Evolutionary conservation across 305 asterid genomes (phyloP), one percentile per base, ranked within the genome.

Genomic region (Ilex paraguariensis): DNA sequence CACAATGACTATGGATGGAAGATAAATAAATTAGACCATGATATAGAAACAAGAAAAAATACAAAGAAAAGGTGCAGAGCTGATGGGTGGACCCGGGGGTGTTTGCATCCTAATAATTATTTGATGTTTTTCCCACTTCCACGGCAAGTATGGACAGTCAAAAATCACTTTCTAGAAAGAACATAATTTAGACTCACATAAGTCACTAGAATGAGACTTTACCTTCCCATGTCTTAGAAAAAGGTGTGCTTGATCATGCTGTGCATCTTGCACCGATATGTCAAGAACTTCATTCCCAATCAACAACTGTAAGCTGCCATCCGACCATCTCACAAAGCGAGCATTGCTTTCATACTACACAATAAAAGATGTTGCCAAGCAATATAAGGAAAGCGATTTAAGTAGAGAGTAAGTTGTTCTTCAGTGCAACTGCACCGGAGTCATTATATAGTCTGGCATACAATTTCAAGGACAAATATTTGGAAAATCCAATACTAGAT

Each of bases 221-320:
- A 86, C 99, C 86, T 82, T 94, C 75, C 93, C 91, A 76, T 94
- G 99, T 66, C 98, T 90, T 48, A 94, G 75, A 65, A 90, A 94
- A 71, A 94, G 96, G 79, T 94, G 98, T 58, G 98, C 80, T 63
- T 90, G 96, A 68, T 94, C 99, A 56, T 94, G 96, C 65, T 84
- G 95, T 21, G 96, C 90, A 78, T 88, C 97, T 77, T 90, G 99
- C 82, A 78, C 79, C 58, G 98, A 90, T 76, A 88, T 91, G 77
- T 94, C 96, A 63, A 94, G 96, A 75, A 90, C 98, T 87, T 94
- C 99, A 77, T 86, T 94, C 69, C 99, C 99, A 66, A 94, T 87
- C 70, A 84, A 81, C 66, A 94, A 77, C 71, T 86, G 95, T 61
- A 82, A 64, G 80, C 91, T 84, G 49, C 95, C 91, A 82, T 86